A percentile compares a stretch with the other conserved stretches of the same genome.
Evolutionary conservation across 129 eudicot species (phyloP).

Genomic region (Rutidosis leptorrhynchoides): DNA sequence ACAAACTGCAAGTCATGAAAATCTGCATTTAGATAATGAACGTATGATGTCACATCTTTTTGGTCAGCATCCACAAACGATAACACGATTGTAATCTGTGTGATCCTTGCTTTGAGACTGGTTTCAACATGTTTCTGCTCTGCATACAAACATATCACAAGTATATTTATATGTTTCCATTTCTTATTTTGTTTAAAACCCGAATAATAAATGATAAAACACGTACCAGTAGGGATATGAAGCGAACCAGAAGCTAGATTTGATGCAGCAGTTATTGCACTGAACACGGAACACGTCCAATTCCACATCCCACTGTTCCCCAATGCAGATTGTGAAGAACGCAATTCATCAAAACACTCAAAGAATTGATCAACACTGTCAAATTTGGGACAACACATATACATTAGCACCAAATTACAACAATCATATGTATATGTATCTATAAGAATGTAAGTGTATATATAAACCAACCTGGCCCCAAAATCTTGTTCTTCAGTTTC

Average conservation of each 20-base stretch:
- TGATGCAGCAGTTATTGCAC: slow-evolving; percentile 96
- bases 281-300: slow-evolving; percentile 91
- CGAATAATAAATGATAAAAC: not conserved
- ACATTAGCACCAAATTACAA: slow-evolving; percentile 6
- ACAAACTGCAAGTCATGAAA: slow-evolving; percentile 45
- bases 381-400: not conserved
- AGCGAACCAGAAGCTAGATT: slow-evolving; percentile 92
- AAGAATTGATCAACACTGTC: slow-evolving; percentile 93
- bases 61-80: slow-evolving; percentile 73
- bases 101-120: slow-evolving; percentile 61
- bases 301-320: slow-evolving; percentile 98
- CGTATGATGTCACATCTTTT: slow-evolving; percentile 22
- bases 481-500: slow-evolving; percentile 62
- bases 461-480: slow-evolving; percentile 86
- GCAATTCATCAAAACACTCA: slow-evolving; percentile 88
- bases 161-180: not conserved
- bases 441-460: slow-evolving; percentile 9
- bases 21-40: slow-evolving; percentile 58
- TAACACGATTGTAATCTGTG: slow-evolving; percentile 49
- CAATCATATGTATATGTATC: not conserved
- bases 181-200: not conserved
- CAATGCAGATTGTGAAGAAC: slow-evolving; percentile 82
- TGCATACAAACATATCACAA: slow-evolving; percentile 37
- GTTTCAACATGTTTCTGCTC: slow-evolving; percentile 91
- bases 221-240: slow-evolving; percentile 72